Evolutionary conservation across 176 grass and related monocot genomes (phyloP).

Genomic region (Musa itinerans): DNA sequence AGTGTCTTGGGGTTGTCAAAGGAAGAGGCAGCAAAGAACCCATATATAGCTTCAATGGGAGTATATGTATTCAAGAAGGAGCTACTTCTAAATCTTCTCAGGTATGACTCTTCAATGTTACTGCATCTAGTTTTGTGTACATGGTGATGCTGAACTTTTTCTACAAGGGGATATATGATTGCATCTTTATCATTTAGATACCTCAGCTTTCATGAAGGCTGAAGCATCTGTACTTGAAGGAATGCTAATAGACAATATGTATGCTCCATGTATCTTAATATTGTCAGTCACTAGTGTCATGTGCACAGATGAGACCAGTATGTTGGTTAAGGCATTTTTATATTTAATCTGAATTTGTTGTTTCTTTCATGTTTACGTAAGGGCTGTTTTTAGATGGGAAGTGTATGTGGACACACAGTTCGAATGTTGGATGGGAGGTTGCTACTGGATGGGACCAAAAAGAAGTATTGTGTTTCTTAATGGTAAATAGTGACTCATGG

Average conservation of each 20-base stretch:
- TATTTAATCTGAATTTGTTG: too few relatives aligned
- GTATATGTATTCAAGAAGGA: slow-evolving; percentile 87
- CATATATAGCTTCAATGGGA: slow-evolving; percentile 92
- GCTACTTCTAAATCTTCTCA: slow-evolving; percentile 83
- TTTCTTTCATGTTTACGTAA: too few relatives aligned
- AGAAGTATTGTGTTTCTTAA: too few relatives aligned
- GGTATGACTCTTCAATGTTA: slow-evolving; percentile 42
- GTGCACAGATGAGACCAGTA: too few relatives aligned
- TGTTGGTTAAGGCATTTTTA: too few relatives aligned
- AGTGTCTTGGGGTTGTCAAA: slow-evolving; percentile 57
- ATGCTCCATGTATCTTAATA: neutral
- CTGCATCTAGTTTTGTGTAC: slow-evolving; percentile 6
- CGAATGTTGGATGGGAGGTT: too few relatives aligned
- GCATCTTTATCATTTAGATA: neutral
- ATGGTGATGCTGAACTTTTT: neutral
- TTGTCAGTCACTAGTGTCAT: neutral
- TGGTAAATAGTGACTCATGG: too few relatives aligned
- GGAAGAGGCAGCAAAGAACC: slow-evolving; percentile 72
- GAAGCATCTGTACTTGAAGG: neutral
- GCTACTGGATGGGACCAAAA: too few relatives aligned
- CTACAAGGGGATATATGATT: neutral
- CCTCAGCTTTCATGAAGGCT: neutral
- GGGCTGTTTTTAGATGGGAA: too few relatives aligned
- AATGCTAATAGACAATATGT: neutral
- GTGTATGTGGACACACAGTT: too few relatives aligned